Base-by-base conservation (phyloP, 768 basidiomycete genomes). In the Sistotremastrum suecicum region DNA sequence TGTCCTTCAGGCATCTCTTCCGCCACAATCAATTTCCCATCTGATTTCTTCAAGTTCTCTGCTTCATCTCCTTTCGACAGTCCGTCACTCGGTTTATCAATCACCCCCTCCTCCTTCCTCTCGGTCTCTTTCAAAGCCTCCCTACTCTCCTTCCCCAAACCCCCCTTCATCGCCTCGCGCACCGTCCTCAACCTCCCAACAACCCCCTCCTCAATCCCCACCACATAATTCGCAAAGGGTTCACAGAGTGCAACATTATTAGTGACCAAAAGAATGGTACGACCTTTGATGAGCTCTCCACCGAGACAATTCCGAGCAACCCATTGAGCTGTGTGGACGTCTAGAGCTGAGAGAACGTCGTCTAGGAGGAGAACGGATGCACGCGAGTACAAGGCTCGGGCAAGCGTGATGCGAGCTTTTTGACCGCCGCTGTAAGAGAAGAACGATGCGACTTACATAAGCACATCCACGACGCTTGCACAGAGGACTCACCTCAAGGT, bases 241-340 rank as follows among this genome's bases (percentile, higher is more conserved):
- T 78, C 72, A 55, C 87, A 90, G 3, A 98, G 70, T 55, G 90
- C 83, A 34, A 95, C 84, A 56, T 94, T 89, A 56, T 99, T 92
- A 3, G 92, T 95, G 43, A 95, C 90, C 20, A 67, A 50, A 11
- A 68, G 50, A 8, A 66, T 56, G 7, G 66, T 68, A 32, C 66
- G 54, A 7, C 54, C 64, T 34, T 54, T 50, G 44, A 67, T 55
- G n/a, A 68, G 50, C 33, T 63, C 61, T 1, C 64, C 61, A 33
- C 50, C 45, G 53, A 68, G 60, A 33, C 63, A 56, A 42, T 66
- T 60, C 11, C 66, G 63, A 35, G 66, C 63, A 47, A 70, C 66
- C 52, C 54, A 66, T 41, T 62, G 55, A 20, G 64, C 60, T 3
- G 68, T 69, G 40, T 67, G 59, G 6, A 67, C 65, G 49, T 69